phyloP scores from a whole-genome alignment of 768 basidiomycete species.

The Boletus subparvulus region DNA sequence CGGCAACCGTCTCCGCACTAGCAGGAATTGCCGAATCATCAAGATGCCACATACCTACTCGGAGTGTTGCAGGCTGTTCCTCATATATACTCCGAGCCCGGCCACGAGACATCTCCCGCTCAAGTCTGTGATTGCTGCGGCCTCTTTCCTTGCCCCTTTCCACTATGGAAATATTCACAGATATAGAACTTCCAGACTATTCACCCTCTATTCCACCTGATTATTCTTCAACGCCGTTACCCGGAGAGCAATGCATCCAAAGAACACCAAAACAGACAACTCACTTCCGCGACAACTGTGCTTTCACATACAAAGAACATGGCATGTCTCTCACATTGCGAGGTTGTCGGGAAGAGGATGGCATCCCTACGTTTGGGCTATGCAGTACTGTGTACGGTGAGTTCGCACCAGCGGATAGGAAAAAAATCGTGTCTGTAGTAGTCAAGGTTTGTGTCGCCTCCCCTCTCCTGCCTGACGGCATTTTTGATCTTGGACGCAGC shows the following conservation, averaged over 20 bases:
- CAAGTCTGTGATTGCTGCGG: neutral
- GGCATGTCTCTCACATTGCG: constrained; percentile 31
- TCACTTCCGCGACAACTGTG: constrained; percentile 14
- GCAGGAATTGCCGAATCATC: constrained; percentile 2
- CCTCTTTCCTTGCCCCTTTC: constrained; percentile 1
- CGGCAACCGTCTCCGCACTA: constrained; percentile 4
- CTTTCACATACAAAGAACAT: constrained; percentile 33
- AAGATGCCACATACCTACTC: neutral
- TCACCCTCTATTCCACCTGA: constrained; percentile 53
- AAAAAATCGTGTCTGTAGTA: constrained; percentile 26
- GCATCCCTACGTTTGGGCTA: constrained; percentile 30
- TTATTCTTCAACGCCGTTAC: constrained; percentile 55
- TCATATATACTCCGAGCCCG: constrained; percentile 20
- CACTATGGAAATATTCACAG: constrained; percentile 14
- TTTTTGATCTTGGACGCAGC: constrained; percentile 13
- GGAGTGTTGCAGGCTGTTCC: constrained; percentile 9
- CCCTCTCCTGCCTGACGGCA: neutral
- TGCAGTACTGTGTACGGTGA: constrained; percentile 31
- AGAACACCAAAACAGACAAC: constrained; percentile 36
- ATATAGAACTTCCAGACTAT: constrained; percentile 46
- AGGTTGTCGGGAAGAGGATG: constrained; percentile 32
- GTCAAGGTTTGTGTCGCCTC: constrained; percentile 24
- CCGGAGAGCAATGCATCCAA: constrained; percentile 54
- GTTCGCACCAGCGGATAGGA: constrained; percentile 27
- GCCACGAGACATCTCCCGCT: neutral